Base-by-base conservation (phyloP, 2,329 filamentous ascomycete genomes). In the Penicillium sp. region DNA sequence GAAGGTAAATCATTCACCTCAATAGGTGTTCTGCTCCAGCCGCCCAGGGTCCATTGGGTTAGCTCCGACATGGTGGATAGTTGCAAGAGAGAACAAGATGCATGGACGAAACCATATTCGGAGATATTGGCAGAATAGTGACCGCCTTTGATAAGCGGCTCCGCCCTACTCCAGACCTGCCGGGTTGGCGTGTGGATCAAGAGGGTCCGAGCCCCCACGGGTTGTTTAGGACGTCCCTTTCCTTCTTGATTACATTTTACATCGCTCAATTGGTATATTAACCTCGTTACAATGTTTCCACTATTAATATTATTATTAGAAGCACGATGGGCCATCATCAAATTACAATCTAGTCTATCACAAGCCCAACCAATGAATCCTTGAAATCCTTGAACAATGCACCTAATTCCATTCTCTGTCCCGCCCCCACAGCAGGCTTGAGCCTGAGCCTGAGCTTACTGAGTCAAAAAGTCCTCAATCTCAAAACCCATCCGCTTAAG, bases 401-500 rank as follows among this genome's bases (percentile, higher is more conserved):
- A 45, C 26, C 22, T 35, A 31, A 41, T 49, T 35, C 24, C 48
- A 51, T 31, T 46, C 31, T 21, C 15, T 26, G 21, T 10, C 29
- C 19, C 21, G 6, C 5, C 17, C 4, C 10, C 8, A 3, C 26
- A 21, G 7, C 39, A 22, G 13, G 17, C 17, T 28, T 15, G 2
- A 15, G 12, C 26, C 9, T 41, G 26, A 41, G 12, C 24, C n/a
- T 13, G 13, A 28, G 10, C 17, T 57, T 41, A 73, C 57, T 68
- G 65, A 22, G 70, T 68, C 56, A 75, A 61, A 53, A 68, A 94
- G 69, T 96, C 90, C 48, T 86, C 80, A 55, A 96, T 82, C 72
- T 96, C 90, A 69, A 96, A 96, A 2, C 82, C 84, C 43, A 95
- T 72, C 54, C 89, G 76, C 52, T 88, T 77, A 65, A 89, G 75